Evolutionary conservation across 1,284 basidiomycete species (phyloP).

Genomic region (Austroboletus novae-zelandiae): DNA sequence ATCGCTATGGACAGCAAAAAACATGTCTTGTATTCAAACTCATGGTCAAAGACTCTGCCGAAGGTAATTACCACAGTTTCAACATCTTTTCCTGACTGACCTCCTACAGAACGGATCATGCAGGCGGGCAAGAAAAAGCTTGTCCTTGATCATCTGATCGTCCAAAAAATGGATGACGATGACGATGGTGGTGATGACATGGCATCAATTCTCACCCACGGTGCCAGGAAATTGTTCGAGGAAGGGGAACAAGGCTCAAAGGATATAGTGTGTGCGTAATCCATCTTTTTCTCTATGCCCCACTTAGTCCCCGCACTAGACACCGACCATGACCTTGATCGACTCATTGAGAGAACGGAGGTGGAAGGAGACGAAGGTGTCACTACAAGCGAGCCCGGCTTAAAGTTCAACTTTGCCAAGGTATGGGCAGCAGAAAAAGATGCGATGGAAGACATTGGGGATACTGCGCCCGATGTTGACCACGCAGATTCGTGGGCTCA

Average conservation of each 20-base stretch:
- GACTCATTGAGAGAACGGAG: conserved; percentile 81
- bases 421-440: conserved; percentile 83
- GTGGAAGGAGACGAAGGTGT: conserved; percentile 61
- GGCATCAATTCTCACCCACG: conserved; percentile 79
- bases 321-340: conserved; percentile 75
- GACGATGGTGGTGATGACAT: conserved; percentile 72
- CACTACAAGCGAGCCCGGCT: conserved; percentile 41
- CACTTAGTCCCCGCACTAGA: conserved; percentile 62
- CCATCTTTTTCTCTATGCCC: conserved; percentile 43
- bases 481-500: conserved; percentile 77
- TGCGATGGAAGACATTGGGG: conserved; percentile 61
- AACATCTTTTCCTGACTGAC: conserved; percentile 2
- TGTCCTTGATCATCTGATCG: conserved; percentile 87
- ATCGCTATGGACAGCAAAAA: conserved; percentile 81
- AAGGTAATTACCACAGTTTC: conserved; percentile 51
- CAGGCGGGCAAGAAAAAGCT: conserved; percentile 89
- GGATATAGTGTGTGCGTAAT: conserved; percentile 69
- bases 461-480: conserved; percentile 43
- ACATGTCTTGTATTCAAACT: conserved; percentile 88
- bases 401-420: conserved; percentile 81
- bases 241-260: conserved; percentile 47
- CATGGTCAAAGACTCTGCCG: conserved; percentile 87
- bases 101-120: conserved; percentile 73
- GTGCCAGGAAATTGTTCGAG: conserved; percentile 79
- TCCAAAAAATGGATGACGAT: conserved; percentile 87